Evolutionary conservation across 495 filamentous ascomycete genomes (phyloP).

Genomic region (Penicillium daleae): DNA sequence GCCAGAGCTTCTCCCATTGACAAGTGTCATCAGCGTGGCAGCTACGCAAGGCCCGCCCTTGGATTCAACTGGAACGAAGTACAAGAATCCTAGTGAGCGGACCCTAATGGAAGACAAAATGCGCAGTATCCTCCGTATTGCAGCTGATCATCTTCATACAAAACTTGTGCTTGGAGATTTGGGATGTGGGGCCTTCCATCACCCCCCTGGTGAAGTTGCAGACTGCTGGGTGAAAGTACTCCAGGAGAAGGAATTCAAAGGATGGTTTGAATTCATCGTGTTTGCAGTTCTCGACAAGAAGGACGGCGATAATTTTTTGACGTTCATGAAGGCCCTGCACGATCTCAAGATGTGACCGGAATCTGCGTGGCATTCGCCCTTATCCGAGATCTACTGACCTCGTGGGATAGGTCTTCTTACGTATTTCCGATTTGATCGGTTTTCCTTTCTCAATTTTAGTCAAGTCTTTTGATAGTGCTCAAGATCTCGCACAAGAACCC

Average conservation of each 20-base stretch:
- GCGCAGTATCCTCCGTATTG: conserved; percentile 57
- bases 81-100: conserved; percentile 43
- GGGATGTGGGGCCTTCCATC: conserved; percentile 67
- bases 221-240: conserved; percentile 63
- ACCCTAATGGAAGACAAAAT: conserved; percentile 62
- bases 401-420: background rate
- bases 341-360: conserved; percentile 17
- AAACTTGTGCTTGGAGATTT: conserved; percentile 66
- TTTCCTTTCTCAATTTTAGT: background rate
- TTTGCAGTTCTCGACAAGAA: conserved; percentile 40
- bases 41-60: conserved; percentile 54
- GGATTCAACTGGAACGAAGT: conserved; percentile 27
- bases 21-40: conserved; percentile 63
- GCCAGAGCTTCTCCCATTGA: conserved; percentile 46
- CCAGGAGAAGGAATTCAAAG: conserved; percentile 54
- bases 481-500: background rate
- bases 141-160: conserved; percentile 53
- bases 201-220: conserved; percentile 65
- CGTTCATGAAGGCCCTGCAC: conserved; percentile 52
- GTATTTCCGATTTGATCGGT: background rate
- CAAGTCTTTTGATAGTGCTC: background rate
- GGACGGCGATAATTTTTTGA: conserved; percentile 50
- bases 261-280: conserved; percentile 41
- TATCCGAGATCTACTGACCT: background rate
- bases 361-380: background rate